Evolutionary conservation across 768 basidiomycete species (phyloP).

Genomic region (Termitomyces sp.): DNA sequence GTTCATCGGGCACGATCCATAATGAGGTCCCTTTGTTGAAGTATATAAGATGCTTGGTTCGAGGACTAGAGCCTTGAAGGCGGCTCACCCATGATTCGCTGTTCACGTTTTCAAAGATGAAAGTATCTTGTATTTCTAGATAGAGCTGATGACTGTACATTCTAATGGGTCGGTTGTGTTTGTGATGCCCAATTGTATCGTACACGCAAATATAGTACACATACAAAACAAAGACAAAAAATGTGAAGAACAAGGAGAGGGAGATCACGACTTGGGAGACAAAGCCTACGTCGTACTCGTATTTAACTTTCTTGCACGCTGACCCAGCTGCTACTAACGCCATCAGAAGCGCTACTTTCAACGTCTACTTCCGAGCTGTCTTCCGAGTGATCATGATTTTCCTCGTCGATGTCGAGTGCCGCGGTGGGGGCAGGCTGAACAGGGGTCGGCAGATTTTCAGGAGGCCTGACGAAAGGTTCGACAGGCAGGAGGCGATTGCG

Average conservation of each 20-base stretch:
- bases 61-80: background rate
- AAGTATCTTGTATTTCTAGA: background rate
- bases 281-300: background rate
- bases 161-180: background rate
- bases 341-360: constrained; percentile 53
- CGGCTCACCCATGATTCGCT: constrained; percentile 10
- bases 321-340: constrained; percentile 68
- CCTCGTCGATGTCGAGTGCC: constrained; percentile 7
- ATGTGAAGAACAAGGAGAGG: background rate
- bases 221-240: background rate
- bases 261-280: background rate
- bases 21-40: constrained; percentile 44
- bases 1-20: constrained; percentile 62
- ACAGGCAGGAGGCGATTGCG: constrained; percentile 55
- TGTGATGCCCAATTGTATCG: constrained; percentile 4
- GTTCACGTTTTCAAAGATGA: background rate
- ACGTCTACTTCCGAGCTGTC: constrained; percentile 60
- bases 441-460: constrained; percentile 20
- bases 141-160: background rate
- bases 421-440: constrained; percentile 18
- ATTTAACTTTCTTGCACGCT: constrained; percentile 33
- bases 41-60: background rate
- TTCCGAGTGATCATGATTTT: constrained; percentile 25
- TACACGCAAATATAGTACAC: constrained; percentile 7
- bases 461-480: constrained; percentile 32